phyloP scores from a whole-genome alignment of 148 eudicot species.

The Persicaria maculosa region DNA sequence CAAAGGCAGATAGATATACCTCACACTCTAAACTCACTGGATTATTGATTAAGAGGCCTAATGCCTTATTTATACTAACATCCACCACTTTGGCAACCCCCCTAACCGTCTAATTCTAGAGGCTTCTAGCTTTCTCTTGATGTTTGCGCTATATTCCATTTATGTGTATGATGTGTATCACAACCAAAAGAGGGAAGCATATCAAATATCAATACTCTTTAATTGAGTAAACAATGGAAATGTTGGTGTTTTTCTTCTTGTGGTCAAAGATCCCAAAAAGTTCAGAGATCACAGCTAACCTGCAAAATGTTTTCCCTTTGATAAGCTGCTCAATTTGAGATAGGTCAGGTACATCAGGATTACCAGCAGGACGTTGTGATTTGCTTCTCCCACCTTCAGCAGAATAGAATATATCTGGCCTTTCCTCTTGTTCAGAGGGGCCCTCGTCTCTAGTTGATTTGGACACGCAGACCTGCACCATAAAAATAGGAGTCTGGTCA shows the following conservation, averaged over 20 bases:
- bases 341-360: conserved; percentile 24
- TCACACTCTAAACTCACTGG: too few relatives aligned
- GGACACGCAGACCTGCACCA: conserved; percentile 34
- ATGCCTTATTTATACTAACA: too few relatives aligned
- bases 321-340: conserved; percentile 71
- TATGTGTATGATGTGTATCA: background rate
- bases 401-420: conserved; percentile 16
- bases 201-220: background rate
- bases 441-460: conserved; percentile 23
- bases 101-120: too few relatives aligned
- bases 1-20: too few relatives aligned
- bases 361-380: conserved; percentile 20
- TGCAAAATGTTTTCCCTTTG: conserved; percentile 57
- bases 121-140: too few relatives aligned
- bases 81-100: too few relatives aligned
- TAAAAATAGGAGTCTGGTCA: background rate
- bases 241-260: background rate
- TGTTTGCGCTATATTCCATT: too few relatives aligned
- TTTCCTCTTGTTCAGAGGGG: conserved; percentile 28
- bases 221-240: background rate
- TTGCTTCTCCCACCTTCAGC: conserved; percentile 24
- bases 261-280: background rate
- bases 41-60: too few relatives aligned
- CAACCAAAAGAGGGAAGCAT: background rate
- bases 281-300: conserved; percentile 31